phyloP scores from a whole-genome alignment of 2,329 filamentous ascomycete species.

The Penicillium concentricum region DNA sequence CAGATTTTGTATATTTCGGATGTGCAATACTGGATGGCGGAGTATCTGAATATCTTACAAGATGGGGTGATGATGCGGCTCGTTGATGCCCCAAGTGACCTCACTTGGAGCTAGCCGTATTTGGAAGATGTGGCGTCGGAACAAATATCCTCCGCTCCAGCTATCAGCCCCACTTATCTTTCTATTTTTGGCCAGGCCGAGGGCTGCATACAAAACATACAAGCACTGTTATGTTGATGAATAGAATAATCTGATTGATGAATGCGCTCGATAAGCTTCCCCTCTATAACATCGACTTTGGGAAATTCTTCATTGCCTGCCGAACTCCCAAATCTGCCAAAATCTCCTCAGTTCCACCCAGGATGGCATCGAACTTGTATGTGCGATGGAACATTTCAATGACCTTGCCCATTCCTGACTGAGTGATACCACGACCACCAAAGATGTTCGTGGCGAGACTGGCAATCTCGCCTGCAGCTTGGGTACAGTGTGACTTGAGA shows the following conservation, averaged over 20 bases:
- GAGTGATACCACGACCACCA: conserved; percentile 76
- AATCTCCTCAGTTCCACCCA: conserved; percentile 82
- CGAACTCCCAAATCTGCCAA: conserved; percentile 76
- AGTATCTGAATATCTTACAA: neutral
- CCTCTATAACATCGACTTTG: conserved; percentile 73
- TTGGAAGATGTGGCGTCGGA: conserved; percentile 4
- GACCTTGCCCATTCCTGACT: conserved; percentile 76
- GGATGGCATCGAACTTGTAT: conserved; percentile 76
- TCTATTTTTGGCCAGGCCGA: neutral
- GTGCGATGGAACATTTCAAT: conserved; percentile 83
- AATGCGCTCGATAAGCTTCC: neutral
- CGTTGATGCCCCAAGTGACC: neutral
- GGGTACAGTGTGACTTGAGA: conserved; percentile 75
- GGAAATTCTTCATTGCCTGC: conserved; percentile 81
- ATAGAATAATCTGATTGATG: neutral
- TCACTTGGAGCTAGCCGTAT: neutral
- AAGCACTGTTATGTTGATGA: neutral
- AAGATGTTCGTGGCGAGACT: conserved; percentile 85
- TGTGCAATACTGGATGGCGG: neutral
- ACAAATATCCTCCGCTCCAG: neutral
- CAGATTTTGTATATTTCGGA: neutral
- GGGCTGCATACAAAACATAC: neutral
- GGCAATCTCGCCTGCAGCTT: conserved; percentile 77
- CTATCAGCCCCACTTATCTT: conserved; percentile 6
- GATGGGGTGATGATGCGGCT: neutral